Evolutionary conservation across 306 rosid species (phyloP), one percentile per base, ranked within the genome.

Genomic region (Cucurbita moschata): DNA sequence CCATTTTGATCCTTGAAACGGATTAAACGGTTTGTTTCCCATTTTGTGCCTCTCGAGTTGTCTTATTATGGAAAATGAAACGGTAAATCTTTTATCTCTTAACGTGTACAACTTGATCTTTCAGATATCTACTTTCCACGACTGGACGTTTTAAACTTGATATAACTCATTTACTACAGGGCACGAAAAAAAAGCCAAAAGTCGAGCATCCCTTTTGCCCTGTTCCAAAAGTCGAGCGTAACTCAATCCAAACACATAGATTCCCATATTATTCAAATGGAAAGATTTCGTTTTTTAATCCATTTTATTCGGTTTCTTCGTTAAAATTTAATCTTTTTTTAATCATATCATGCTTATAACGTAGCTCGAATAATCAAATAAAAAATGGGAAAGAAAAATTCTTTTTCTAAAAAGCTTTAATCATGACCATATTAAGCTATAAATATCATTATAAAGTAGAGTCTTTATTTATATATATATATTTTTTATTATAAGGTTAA

Each of bases 1-100:
- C 23, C 23, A 21, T 21, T 21, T 21, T 21, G 23, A 21, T 1
- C 23, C 1, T 21, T 21, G 23, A 21, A 21, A 21, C 23, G 23
- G 23, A 82, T 72, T 74, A 56, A 73, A 68, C 70, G 30, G 26
- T 60, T 61, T 18, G 18, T 67, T 75, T 21, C 72, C 47, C 44
- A 30, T 71, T 81, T 75, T 39, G 5, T 58, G 38, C 47, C 5
- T 2, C 9, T 42, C 56, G 18, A 70, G 39, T 51, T 5, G 8
- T 51, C 42, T 50, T 5, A 15, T 70, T 59, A 16, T 49, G 26
- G 60, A 50, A 16, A 69, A 23, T 40, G 73, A 4, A 67, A 23
- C 56, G 6, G 49, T 4, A 51, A 43, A 1, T 16, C 13, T n/a
- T 10, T 21, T 6, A 11, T 21, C 14, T 14, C 1, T 21, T 3